Percentiles rank a stretch among this genome's conserved stretches.
phyloP scores from a whole-genome alignment of 371 early-diverging fungal species.

The Chytridiales sp. region DNA sequence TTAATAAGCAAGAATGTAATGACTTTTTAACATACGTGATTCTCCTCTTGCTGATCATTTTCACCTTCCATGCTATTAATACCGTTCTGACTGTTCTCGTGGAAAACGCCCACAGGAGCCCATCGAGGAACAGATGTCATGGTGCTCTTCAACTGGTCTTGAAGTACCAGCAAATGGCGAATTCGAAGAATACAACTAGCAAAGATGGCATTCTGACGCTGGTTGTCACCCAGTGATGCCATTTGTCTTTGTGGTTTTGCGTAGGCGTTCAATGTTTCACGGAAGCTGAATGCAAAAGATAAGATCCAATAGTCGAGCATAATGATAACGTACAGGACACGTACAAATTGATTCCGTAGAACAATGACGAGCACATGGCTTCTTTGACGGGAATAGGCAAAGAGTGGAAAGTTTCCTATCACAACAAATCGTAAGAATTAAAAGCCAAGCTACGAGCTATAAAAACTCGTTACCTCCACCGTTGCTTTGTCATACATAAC shows the following conservation, averaged over 20 bases:
- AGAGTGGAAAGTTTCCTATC: not conserved
- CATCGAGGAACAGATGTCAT: slow-evolving; percentile 11
- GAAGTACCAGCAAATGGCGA: slow-evolving; percentile 7
- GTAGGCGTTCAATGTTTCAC: slow-evolving; percentile 21
- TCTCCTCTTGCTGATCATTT: not conserved
- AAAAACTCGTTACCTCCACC: slow-evolving; percentile 8
- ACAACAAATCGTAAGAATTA: no score
- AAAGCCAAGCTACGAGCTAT: no score
- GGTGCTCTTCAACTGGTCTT: not conserved
- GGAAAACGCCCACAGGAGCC: slow-evolving; percentile 20
- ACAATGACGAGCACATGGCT: slow-evolving; percentile 19
- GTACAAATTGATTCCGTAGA: slow-evolving; percentile 23
- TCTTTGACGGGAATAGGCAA: not conserved
- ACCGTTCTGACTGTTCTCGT: no score
- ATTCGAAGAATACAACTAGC: no score
- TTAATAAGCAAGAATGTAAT: not conserved
- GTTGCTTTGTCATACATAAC: slow-evolving; percentile 14
- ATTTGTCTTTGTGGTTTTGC: not conserved
- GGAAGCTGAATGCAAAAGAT: no score
- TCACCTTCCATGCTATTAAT: slow-evolving; percentile 10
- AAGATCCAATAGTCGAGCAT: no score
- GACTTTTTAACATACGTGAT: not conserved
- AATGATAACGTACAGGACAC: not conserved
- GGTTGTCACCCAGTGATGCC: not conserved
- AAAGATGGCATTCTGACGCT: slow-evolving; percentile 8